Base-by-base conservation (phyloP, 2,329 filamentous ascomycete genomes). In the Apiospora marii region DNA sequence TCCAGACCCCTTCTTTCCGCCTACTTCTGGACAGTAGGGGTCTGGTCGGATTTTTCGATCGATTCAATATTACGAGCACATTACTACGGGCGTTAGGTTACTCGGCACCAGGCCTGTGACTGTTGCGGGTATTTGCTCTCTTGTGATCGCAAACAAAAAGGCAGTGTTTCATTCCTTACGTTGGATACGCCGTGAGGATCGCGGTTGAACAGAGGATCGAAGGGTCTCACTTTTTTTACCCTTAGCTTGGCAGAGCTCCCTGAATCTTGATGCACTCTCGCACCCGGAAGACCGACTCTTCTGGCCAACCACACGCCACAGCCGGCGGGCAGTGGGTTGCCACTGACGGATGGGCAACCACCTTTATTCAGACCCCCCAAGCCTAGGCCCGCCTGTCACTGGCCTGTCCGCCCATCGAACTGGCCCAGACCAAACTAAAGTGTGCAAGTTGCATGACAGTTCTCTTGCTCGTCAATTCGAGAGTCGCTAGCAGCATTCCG, bases 141-240 rank as follows among this genome's bases (percentile, higher is more conserved):
- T 19, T 61, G 16, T 61, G 53, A 37, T 61, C 16, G 53, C 30
- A 61, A 61, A 22, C 30, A 61, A 37, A 37, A 41, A 41, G 58
- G 58, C 3, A 41, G 58, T 41, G 58, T 64, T 64, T 64, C 58
- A 64, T 64, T 64, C 53, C 34, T 41, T 64, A n/a, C 30, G 58
- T 64, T 14, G 58, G 58, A 61, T 19, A 12, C 16, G 58, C 22
- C 13, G 58, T n/a, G 34, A 41, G 22, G 58, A 64, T 64, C 58
- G 58, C 7, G 34, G 30, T 41, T 64, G 58, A 41, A 64, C 58
- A 64, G 58, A 64, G 58, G 58, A 64, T 64, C 58, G 58, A 64
- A n/a, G 58, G 22, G 58, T 64, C 30, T 64, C 58, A 64, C 30
- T 12, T 37, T 41, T 61, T 37, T 37, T 8, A 30, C 27, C 30